Conservation (phyloP, 129 eudicot species). For the Flaveria ramosissima region DNA sequence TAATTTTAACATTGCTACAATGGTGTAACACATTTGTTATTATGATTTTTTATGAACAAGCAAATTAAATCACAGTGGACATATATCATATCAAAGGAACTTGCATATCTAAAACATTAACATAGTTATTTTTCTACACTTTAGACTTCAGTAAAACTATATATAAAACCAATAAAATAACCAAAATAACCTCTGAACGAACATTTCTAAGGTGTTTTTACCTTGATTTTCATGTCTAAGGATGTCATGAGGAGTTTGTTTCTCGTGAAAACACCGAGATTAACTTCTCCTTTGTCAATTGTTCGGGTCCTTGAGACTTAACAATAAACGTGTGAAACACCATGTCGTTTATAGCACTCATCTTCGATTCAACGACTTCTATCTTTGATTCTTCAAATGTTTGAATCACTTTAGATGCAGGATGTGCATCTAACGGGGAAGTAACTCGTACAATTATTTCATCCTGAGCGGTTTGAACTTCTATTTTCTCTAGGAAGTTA, state of each 20-base stretch:
- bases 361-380: constrained; percentile 60
- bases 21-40: too few species aligned
- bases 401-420: constrained; percentile 59
- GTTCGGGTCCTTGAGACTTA: constrained; percentile 63
- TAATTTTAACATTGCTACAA: too few species aligned
- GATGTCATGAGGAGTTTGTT: constrained; percentile 38
- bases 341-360: constrained; percentile 53
- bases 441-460: constrained; percentile 67
- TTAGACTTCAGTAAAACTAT: not conserved
- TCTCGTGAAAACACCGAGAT: constrained; percentile 54
- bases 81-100: constrained; percentile 25
- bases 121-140: constrained; percentile 2
- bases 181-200: constrained; percentile 2
- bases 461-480: constrained; percentile 49
- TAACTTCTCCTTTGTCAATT: constrained; percentile 69
- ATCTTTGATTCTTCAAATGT: constrained; percentile 61
- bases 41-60: too few species aligned
- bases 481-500: constrained; percentile 41
- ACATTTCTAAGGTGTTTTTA: constrained; percentile 21
- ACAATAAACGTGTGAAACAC: constrained; percentile 75
- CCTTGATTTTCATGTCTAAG: not conserved
- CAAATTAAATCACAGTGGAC: not conserved
- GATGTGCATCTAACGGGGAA: constrained; percentile 65
- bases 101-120: constrained; percentile 17
- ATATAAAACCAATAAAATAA: constrained; percentile 24